Conservation (phyloP, 805 yeast genomes). For the Sugiyamaella lignohabitans region DNA sequence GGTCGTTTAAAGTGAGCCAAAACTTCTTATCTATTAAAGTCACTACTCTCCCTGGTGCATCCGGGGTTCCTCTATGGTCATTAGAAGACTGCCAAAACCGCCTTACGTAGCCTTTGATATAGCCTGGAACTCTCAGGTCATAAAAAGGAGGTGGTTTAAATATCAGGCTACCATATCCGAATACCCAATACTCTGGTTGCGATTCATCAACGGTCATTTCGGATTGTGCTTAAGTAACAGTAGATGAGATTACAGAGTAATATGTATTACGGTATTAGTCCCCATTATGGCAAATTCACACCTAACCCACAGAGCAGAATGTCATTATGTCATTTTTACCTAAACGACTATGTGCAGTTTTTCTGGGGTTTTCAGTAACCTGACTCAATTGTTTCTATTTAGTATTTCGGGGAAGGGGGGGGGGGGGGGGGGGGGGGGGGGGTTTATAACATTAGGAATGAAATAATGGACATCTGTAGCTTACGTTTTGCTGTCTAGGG, state of each 20-base stretch:
- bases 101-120: slow-evolving; percentile 66
- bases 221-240: neutral
- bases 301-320: too few species aligned
- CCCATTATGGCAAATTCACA: too few species aligned
- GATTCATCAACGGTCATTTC: neutral
- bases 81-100: slow-evolving; percentile 88
- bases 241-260: neutral
- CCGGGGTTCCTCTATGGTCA: slow-evolving; percentile 87
- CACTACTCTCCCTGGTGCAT: slow-evolving; percentile 81
- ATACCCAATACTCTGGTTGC: slow-evolving; percentile 49
- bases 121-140: slow-evolving; percentile 59
- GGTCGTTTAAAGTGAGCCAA: slow-evolving; percentile 44
- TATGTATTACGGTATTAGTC: neutral
- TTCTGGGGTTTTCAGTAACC: too few species aligned
- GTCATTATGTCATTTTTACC: too few species aligned
- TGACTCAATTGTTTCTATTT: too few species aligned
- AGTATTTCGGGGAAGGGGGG: too few species aligned
- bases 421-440: too few species aligned
- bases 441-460: too few species aligned
- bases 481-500: too few species aligned
- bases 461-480: too few species aligned
- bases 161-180: slow-evolving; percentile 85
- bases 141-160: slow-evolving; percentile 84
- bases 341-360: too few species aligned
- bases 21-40: slow-evolving; percentile 59